Conservation (phyloP, 2,329 filamentous ascomycete species). For the Emmonsia crescens region DNA sequence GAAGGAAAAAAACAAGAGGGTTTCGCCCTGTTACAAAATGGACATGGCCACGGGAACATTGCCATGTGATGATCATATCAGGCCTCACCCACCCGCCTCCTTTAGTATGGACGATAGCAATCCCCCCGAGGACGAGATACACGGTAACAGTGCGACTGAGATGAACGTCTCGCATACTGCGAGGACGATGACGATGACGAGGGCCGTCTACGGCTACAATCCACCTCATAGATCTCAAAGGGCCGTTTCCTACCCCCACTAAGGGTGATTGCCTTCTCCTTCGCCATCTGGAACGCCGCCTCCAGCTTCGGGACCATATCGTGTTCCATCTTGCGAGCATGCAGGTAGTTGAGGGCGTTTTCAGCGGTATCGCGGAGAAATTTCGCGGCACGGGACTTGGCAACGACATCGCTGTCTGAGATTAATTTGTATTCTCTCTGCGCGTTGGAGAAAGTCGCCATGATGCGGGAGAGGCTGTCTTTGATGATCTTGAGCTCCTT, state of each 20-base stretch:
- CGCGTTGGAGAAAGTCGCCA: conserved; percentile 26
- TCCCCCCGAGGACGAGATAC: background rate
- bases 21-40: background rate
- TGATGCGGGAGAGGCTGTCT: conserved; percentile 16
- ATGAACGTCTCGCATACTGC: background rate
- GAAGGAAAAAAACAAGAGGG: background rate
- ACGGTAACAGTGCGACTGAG: background rate
- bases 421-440: conserved; percentile 25
- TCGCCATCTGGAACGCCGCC: conserved; percentile 23
- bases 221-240: conserved; percentile 12
- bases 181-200: background rate
- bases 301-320: conserved; percentile 24
- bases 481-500: conserved; percentile 4
- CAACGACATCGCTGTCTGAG: conserved; percentile 16
- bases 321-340: conserved; percentile 18
- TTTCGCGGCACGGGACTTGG: conserved; percentile 22
- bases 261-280: conserved; percentile 25
- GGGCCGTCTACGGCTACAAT: background rate
- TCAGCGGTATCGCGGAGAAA: conserved; percentile 37
- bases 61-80: background rate
- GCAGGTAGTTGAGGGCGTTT: conserved; percentile 28
- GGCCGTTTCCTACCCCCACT: conserved; percentile 30
- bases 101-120: background rate
- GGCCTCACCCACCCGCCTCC: background rate
- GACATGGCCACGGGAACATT: background rate